Base-by-base conservation (phyloP, 163 green algal species). In the Chlamydomonas reinhardtii region DNA sequence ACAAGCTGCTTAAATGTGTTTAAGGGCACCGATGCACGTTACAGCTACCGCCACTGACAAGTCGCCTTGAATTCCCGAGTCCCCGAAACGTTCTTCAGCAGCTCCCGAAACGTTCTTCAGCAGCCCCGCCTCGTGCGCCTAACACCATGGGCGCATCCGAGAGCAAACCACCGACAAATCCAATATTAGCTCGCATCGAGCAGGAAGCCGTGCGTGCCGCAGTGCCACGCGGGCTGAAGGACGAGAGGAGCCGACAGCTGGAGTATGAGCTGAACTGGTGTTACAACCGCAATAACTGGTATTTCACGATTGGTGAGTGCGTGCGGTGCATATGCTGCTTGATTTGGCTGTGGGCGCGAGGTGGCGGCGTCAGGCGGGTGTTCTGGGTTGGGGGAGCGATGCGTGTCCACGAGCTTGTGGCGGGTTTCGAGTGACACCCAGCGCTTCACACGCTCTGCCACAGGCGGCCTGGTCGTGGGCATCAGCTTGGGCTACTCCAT, bases 221-320 rank as follows among this genome's bases (percentile, higher is more conserved):
- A 4, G 32, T 81, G 16, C 70, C 70, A 29, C 65, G 61, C 17
- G 71, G 81, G 14, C 73, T 87, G 0, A 79, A 87, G 59, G 81
- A 87, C 74, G 81, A 87, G 37, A 56, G 70, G 19, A 81, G 70
- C 56, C 70, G 81, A 48, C 70, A 87, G 59, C 81, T 87, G 56
- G 81, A 87, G 32, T 87, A 87, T 56, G 81, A 87, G 0, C 81
- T 87, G 11, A 87, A 87, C 59, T 87, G 81, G 81, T 87, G 81
- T 27, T 87, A 87, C 25, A 87, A 73, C 48, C 81, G 81, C 3
- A 87, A 87, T 59, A 87, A 87, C 22, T 87, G 81, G 81, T 87
- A 69, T 37, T 87, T 87, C 74, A 87, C 81, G 2, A 59, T 29
- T 22, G 74, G 74, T 82, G 59, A n/a, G 74, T 8, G 12, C 48